These are phyloP conservation scores for Colletotrichum paranaense DNA, from an alignment of 2,329 filamentous ascomycete species.

Conservation along the genomic window DNA sequence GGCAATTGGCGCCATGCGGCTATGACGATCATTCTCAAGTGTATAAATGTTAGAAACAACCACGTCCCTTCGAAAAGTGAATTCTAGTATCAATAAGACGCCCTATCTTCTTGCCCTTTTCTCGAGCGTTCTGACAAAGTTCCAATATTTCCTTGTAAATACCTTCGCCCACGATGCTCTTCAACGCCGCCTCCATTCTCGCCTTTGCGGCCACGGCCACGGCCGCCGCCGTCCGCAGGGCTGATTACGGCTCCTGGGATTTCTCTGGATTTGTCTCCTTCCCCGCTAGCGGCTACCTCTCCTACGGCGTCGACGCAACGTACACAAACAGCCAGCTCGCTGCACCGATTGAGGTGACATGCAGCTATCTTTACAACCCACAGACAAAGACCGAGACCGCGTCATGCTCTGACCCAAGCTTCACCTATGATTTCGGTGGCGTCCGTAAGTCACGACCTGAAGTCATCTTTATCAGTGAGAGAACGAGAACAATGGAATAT, in stretches of 20 bases:
- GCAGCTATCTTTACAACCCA: conserved; percentile 19
- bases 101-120: too few relatives aligned
- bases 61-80: background rate
- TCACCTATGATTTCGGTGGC: conserved; percentile 16
- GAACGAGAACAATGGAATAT: too few relatives aligned
- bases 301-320: conserved; percentile 10
- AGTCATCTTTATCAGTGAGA: too few relatives aligned
- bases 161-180: background rate
- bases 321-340: conserved; percentile 6
- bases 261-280: conserved; percentile 8
- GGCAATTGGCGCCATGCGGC: background rate
- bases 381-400: conserved; percentile 2
- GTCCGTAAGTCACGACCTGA: background rate
- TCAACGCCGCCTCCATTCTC: background rate
- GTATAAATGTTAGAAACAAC: background rate
- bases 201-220: background rate
- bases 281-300: conserved; percentile 11
- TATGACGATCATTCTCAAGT: background rate
- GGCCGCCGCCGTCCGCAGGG: background rate
- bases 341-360: conserved; percentile 5
- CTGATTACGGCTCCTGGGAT: conserved; percentile 21
- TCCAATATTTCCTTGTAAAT: background rate
- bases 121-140: too few relatives aligned
- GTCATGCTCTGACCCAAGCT: conserved; percentile 16
- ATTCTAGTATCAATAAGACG: background rate